These are phyloP conservation scores for Seminavis robusta DNA, from an alignment of 108 stramenopile genomes.

Conservation along the genomic window DNA sequence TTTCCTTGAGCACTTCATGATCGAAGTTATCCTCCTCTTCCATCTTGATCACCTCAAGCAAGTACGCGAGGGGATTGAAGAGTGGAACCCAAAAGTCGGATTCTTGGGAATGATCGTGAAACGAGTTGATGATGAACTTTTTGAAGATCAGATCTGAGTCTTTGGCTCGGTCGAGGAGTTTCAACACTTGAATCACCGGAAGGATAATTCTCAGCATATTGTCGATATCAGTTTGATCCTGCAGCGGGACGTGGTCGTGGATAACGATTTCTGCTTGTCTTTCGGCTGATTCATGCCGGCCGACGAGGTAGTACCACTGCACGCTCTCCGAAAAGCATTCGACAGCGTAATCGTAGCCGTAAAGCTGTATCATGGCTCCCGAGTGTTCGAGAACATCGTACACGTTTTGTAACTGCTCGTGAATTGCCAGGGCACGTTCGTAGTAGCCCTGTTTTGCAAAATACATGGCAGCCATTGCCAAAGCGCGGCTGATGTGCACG, in stretches of 20 bases:
- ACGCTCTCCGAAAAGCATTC: constrained; percentile 8
- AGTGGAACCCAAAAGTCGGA: constrained; percentile 14
- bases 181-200: constrained; percentile 12
- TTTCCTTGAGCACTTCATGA: constrained; percentile 7
- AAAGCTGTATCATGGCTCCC: constrained; percentile 4
- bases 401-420: constrained; percentile 31
- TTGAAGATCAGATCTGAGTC: constrained; percentile 17
- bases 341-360: constrained; percentile 18
- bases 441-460: constrained; percentile 39
- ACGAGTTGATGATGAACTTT: constrained; percentile 13
- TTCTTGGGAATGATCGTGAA: constrained; percentile 3
- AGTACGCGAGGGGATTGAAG: constrained; percentile 26
- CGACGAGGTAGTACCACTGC: constrained; percentile 20
- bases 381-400: constrained; percentile 28
- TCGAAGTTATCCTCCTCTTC: constrained; percentile 15
- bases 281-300: constrained; percentile 9
- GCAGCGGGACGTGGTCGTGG: constrained; percentile 4
- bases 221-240: constrained; percentile 16
- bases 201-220: constrained; percentile 4
- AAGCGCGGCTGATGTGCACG: constrained; percentile 54
- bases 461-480: constrained; percentile 53
- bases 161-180: not conserved
- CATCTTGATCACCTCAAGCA: constrained; percentile 16
- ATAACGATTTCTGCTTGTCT: constrained; percentile 7
- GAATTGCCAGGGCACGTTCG: constrained; percentile 40